Base-by-base conservation (phyloP, 2,329 filamentous ascomycete species). In the Neofusicoccum cordaticola region DNA sequence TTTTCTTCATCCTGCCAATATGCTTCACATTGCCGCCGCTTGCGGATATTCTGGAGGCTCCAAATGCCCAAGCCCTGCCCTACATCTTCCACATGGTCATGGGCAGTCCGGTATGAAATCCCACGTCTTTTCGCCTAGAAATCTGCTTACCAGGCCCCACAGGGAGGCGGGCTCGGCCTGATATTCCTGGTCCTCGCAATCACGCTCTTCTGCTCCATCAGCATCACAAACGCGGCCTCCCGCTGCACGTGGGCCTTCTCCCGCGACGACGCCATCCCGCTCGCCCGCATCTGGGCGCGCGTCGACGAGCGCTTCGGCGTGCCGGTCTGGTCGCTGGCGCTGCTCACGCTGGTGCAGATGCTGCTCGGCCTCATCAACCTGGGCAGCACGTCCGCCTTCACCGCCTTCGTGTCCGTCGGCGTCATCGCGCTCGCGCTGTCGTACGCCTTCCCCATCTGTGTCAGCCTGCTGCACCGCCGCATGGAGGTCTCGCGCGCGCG, bases 1-100 rank as follows among this genome's bases (percentile, higher is more conserved):
- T 87, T 0, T 84, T 86, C 71, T 86, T 86, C 69, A 79, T 84
- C 65, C 79, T 86, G 15, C 84, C 84, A 0, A 80, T 86, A 48
- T 85, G 83, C 71, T 80, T 80, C 56, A 83, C 81, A 0, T 71
- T 84, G 48, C 82, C 82, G 3, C 75, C 81, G 0, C 69, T 84
- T 3, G 76, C 72, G 60, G 82, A 81, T 39, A 76, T 85, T 50
- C 71, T 82, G 31, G 66, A 68, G 0, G 78, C 81, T 0, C 83
- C 83, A 1, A 75, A 73, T 56, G 81, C 69, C 9, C 83, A 85
- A 67, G 82, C 80, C 4, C 69, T 85, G 2, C 82, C 83, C 0
- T 84, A 82, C 64, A 83, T 85, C 67, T 81, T 85, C 67, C 73
- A 78, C 53, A 69, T 69, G 0, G 81, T 84, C 1, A 84, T 83